These are phyloP conservation scores for Bipolaris sorokiniana DNA, from an alignment of 2,329 filamentous ascomycete genomes.

Conservation along the genomic window DNA sequence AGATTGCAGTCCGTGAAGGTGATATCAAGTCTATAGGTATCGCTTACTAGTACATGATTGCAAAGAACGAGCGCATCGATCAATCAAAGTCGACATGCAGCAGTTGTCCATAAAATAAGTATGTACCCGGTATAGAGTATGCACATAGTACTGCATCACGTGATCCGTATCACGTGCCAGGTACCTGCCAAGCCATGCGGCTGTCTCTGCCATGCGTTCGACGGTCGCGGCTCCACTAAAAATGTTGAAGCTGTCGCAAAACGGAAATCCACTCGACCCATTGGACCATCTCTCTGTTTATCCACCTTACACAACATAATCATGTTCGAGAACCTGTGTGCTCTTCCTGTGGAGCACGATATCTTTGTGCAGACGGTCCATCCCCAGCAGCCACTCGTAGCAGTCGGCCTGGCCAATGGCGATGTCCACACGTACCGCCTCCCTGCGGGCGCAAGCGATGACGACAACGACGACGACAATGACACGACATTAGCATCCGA, in stretches of 20 bases:
- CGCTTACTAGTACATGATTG: too few species aligned
- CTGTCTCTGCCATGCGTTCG: constrained; percentile 20
- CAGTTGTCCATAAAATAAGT: not conserved
- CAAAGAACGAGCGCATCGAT: too few species aligned
- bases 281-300: not conserved
- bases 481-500: constrained; percentile 59
- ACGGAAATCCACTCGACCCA: constrained; percentile 1
- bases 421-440: constrained; percentile 86
- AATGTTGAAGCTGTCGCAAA: constrained; percentile 27
- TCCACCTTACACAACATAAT: constrained; percentile 6
- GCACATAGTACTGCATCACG: not conserved
- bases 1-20: too few species aligned
- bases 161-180: not conserved
- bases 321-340: constrained; percentile 94
- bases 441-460: constrained; percentile 61
- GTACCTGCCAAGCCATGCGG: constrained; percentile 28
- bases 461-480: constrained; percentile 52
- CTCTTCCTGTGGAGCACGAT: constrained; percentile 82
- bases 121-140: too few species aligned
- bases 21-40: too few species aligned
- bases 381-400: constrained; percentile 80
- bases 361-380: constrained; percentile 89
- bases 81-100: not conserved
- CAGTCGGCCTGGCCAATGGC: constrained; percentile 82
- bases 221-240: constrained; percentile 30